These are phyloP conservation scores for Lycium ferocissimum DNA, from an alignment of 257 asterid species.

Conservation along the genomic window DNA sequence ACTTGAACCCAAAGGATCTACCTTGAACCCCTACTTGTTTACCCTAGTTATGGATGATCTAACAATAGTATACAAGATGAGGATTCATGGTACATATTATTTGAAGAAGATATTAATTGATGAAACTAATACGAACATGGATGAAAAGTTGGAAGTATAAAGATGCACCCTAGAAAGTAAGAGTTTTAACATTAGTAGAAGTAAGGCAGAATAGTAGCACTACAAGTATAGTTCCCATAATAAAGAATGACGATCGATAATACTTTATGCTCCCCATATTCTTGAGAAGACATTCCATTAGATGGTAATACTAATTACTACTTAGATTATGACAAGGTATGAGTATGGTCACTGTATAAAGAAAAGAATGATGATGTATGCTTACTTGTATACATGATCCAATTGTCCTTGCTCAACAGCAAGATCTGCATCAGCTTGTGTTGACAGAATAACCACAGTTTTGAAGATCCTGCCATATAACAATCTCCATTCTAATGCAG, in stretches of 20 bases:
- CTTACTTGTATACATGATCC: slow-evolving; percentile 87
- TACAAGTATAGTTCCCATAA: too few relatives aligned
- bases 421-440: slow-evolving; percentile 74
- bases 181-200: not conserved
- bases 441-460: slow-evolving; percentile 83
- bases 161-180: not conserved
- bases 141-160: not conserved
- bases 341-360: not conserved
- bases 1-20: not conserved
- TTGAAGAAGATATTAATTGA: not conserved
- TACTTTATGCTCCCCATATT: not conserved
- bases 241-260: not conserved
- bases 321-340: not conserved
- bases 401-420: slow-evolving; percentile 79
- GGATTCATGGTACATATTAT: not conserved
- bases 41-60: slow-evolving; percentile 13
- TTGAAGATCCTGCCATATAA: slow-evolving; percentile 92
- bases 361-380: slow-evolving; percentile 9
- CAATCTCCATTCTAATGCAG: slow-evolving; percentile 97
- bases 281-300: slow-evolving; percentile 7
- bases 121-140: not conserved
- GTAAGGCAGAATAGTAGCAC: not conserved
- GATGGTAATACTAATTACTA: not conserved
- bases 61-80: slow-evolving; percentile 9
- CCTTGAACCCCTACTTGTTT: not conserved